Conservation (phyloP, 1,284 basidiomycete genomes). For the Pascua sp. region DNA sequence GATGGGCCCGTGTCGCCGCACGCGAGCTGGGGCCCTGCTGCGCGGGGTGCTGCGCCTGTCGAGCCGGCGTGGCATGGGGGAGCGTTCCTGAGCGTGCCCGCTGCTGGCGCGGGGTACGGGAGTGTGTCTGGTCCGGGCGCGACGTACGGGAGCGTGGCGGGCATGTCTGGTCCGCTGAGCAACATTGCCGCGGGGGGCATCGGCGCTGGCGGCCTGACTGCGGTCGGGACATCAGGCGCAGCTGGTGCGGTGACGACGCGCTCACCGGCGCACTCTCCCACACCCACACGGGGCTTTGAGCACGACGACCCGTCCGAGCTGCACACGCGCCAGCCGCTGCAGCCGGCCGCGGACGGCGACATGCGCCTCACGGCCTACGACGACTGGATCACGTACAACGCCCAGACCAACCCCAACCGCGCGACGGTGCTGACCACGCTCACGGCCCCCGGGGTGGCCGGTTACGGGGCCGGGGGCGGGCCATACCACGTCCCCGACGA, state of each 20-base stretch:
- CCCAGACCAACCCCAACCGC: not conserved
- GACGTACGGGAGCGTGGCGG: not conserved
- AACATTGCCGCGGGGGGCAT: not conserved
- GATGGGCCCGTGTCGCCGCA: conserved; percentile 9
- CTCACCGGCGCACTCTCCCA: not conserved
- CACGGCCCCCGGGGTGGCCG: not conserved
- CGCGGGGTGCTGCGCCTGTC: not conserved
- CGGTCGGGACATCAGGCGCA: too few relatives aligned
- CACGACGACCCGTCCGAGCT: conserved; percentile 3
- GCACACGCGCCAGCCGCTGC: not conserved
- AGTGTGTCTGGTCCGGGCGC: not conserved
- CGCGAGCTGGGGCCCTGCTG: not conserved
- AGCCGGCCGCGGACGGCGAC: not conserved
- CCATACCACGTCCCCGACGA: too few relatives aligned
- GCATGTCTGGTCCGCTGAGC: not conserved
- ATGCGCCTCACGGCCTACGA: conserved; percentile 9
- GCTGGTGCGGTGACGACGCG: not conserved
- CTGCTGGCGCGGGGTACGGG: not conserved
- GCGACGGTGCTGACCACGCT: not conserved
- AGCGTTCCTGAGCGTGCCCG: not conserved
- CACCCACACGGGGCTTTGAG: not conserved
- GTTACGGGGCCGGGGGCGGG: not conserved
- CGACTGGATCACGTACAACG: conserved; percentile 11
- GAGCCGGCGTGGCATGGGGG: too few relatives aligned
- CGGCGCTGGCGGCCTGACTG: too few relatives aligned